Evolutionary conservation across 768 basidiomycete species (phyloP), one percentile per base, ranked within the genome.

Genomic region (Mrakia hoshinonis): DNA sequence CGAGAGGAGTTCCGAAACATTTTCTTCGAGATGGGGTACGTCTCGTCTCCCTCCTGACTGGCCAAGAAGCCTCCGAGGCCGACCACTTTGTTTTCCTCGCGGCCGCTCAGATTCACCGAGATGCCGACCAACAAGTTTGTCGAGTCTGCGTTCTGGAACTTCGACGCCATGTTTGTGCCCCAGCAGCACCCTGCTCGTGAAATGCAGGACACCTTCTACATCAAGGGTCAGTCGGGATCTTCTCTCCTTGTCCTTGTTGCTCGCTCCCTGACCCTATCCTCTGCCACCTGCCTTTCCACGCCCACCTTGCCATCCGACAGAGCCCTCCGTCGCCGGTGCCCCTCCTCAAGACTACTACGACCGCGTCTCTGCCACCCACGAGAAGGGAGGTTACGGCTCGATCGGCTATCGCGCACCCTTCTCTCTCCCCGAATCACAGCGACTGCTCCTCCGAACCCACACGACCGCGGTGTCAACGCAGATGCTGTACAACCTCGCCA

Each of bases 181-280:
- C 96, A 99, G 77, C 95, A 98, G 79, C 96, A 99, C 82, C 96
- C 96, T 9, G 96, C 96, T 15, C 87, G 96, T 77, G 96, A 99
- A 74, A 78, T 97, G 61, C 96, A 99, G 80, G 96, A 99, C 77
- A 99, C 96, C 6, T 99, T 99, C 85, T 99, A 97, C 80, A 84
- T 98, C 36, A 96, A 95, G 68, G 92, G 92, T 87, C 76, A 73
- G 80, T 69, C 34, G 4, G 20, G 39, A 46, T 67, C 52, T 47
- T 61, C 70, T 55, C 11, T 24, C 24, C n/a, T 11, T 36, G 18
- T 34, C 18, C 18, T 26, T 24, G 26, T 15, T 54, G 2, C n/a
- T 26, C 29, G 6, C 18, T n/a, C 11, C 26, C 65, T 10, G 31
- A 5, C 18, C 15, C 51, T 67, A 1, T 39, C 62, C 46, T 65